Evolutionary conservation across 1,139 yeast species (phyloP).

Genomic region (Yamadazyma songkhlaensis): DNA sequence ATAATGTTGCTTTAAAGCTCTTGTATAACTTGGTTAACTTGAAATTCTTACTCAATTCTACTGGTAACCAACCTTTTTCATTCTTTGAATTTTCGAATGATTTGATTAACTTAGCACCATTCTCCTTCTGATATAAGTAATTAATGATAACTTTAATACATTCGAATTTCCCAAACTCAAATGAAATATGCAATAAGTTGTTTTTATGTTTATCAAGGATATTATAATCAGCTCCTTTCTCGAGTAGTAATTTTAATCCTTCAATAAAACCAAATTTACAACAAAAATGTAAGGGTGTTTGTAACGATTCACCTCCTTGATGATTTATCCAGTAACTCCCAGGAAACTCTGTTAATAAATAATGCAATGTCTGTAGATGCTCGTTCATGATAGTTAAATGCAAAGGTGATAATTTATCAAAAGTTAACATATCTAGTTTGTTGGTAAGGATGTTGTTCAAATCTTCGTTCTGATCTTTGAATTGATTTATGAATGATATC

Average conservation of each 20-base stretch:
- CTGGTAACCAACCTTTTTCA: constrained; percentile 66
- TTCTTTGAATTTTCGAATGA: constrained; percentile 39
- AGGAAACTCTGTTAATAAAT: constrained; percentile 78
- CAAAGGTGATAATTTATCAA: constrained; percentile 67
- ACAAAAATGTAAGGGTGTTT: constrained; percentile 76
- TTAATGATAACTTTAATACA: constrained; percentile 61
- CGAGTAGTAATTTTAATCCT: constrained; percentile 67
- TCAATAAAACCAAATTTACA: constrained; percentile 65
- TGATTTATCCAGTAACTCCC: constrained; percentile 57
- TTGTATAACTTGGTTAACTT: constrained; percentile 34
- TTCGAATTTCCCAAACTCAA: constrained; percentile 68
- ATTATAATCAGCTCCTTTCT: constrained; percentile 76
- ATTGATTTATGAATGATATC: constrained; percentile 31
- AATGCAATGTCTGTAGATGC: constrained; percentile 78
- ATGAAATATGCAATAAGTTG: constrained; percentile 76
- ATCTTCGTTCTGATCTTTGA: constrained; percentile 12
- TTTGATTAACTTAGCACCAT: constrained; percentile 27
- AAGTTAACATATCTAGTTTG: constrained; percentile 46
- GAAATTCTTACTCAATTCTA: constrained; percentile 38
- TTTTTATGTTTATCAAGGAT: constrained; percentile 63
- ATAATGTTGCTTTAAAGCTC: constrained; percentile 14
- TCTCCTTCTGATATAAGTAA: constrained; percentile 18
- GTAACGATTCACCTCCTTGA: constrained; percentile 48
- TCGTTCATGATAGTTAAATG: constrained; percentile 67
- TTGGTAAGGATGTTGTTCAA: constrained; percentile 17